Evolutionary conservation across 495 filamentous ascomycete species (phyloP).

Genomic region (Penicillium odoratum): DNA sequence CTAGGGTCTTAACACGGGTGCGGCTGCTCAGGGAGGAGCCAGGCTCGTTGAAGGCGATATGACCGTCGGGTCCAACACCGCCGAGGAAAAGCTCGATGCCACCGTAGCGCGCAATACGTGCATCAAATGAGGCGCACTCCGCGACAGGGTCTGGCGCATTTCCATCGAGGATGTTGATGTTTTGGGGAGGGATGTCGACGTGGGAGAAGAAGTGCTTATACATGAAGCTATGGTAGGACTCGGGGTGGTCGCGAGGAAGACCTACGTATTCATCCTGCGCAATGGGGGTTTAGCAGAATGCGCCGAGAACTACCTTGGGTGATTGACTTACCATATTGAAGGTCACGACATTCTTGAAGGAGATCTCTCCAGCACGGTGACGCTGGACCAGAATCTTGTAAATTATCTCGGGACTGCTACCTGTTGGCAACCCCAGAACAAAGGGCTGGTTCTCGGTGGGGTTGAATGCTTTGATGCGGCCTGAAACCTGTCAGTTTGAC

Average conservation of each 20-base stretch:
- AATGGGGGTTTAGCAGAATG: not conserved
- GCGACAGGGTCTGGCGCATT: constrained; percentile 73
- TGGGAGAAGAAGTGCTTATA: constrained; percentile 89
- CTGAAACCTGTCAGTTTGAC: constrained; percentile 18
- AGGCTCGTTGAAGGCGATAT: constrained; percentile 90
- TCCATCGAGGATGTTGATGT: constrained; percentile 85
- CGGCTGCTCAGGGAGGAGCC: constrained; percentile 76
- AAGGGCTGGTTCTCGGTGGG: constrained; percentile 72
- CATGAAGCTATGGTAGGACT: constrained; percentile 90
- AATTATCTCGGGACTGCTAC: constrained; percentile 74
- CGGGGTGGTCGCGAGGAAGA: constrained; percentile 75
- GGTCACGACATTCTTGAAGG: constrained; percentile 83
- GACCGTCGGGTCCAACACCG: constrained; percentile 82
- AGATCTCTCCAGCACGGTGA: constrained; percentile 76
- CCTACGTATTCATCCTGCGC: constrained; percentile 82
- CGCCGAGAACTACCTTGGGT: not conserved
- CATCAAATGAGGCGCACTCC: constrained; percentile 78
- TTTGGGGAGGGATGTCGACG: constrained; percentile 74
- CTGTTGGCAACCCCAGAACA: constrained; percentile 81
- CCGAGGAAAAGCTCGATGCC: constrained; percentile 86
- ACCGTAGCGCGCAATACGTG: constrained; percentile 69
- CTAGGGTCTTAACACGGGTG: constrained; percentile 82
- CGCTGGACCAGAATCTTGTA: constrained; percentile 75
- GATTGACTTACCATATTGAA: constrained; percentile 78
- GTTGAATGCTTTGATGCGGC: constrained; percentile 69